Evolutionary conservation across 1,139 yeast genomes (phyloP), one percentile per base, ranked within the genome.

Genomic region (Debaryomyces subglobosus): DNA sequence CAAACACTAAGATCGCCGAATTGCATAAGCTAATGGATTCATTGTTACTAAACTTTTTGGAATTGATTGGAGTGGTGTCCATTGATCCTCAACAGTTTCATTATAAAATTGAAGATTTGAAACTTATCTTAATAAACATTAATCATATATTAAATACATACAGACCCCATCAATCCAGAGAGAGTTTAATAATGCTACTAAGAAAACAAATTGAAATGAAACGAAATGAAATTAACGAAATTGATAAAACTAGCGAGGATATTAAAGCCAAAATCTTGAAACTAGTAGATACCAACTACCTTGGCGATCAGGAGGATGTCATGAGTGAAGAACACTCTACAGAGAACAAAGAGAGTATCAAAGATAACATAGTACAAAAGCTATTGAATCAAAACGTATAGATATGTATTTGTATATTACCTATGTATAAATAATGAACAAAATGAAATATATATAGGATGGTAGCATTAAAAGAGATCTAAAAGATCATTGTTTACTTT

Each of bases 101-200:
- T 20, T 65, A 69, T 5, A 85, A 86, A 58, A 79, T 88, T 35
- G 94, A 88, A 55, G 83, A 87, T 56, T 78, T 90, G 45, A 79
- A 91, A 49, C 75, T 85, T 16, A 79, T 89, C n/a, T 69, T 90
- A 49, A 85, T 90, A 61, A 90, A 90, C 62, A 85, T 89, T 55
- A 96, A 89, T 62, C 96, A 90, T 63, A 68, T 90, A 47, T 69
- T 90, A 51, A 90, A 90, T 64, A 89, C 89, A 47, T 90, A 89
- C 66, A 73, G 96, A 49, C 96, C 96, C 0, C 96, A 90, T 64
- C 97, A 90, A 62, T 85, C 92, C 6, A 74, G 96, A 41, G 96
- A 90, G 59, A 84, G 90, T 51, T 76, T 90, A 55, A 85, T 88
- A 43, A 74, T 85, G 77, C 69, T 88, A 48, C 71, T 90, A 64